phyloP scores from a whole-genome alignment of 331 rosid species.

The Prunus yedoensis region DNA sequence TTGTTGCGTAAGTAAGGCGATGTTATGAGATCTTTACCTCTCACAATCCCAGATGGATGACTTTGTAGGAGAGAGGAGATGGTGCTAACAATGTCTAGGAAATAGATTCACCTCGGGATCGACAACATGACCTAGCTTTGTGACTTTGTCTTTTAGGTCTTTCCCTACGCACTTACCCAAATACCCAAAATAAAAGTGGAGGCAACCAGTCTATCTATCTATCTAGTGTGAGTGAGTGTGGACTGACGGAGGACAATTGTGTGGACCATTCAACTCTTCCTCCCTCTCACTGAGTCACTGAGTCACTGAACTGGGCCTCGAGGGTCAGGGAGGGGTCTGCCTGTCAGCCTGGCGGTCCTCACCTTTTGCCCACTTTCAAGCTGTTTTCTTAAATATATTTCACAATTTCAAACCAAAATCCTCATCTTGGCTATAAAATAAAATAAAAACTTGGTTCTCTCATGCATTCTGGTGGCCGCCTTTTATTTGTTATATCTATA shows the following conservation, averaged over 20 bases:
- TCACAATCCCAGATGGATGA: not conserved
- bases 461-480: slow-evolving; percentile 4
- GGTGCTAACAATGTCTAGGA: not conserved
- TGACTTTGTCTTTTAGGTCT: not conserved
- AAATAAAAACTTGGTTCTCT: not conserved
- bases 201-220: no score
- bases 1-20: not conserved
- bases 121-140: slow-evolving; percentile 4
- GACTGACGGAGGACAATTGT: not conserved
- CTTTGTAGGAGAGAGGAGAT: not conserved
- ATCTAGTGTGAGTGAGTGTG: not conserved
- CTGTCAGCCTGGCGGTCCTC: slow-evolving; percentile 9
- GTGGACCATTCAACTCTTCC: slow-evolving; percentile 13
- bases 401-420: not conserved
- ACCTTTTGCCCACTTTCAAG: not conserved
- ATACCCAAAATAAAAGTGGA: not conserved
- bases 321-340: not conserved
- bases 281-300: not conserved
- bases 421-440: no score
- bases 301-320: not conserved
- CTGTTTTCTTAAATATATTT: not conserved
- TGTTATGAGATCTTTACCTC: not conserved
- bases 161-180: not conserved
- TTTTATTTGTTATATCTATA: not conserved
- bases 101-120: slow-evolving; percentile 59